These are phyloP conservation scores for Psilocybe cyanescens DNA, from an alignment of 768 basidiomycete genomes.

Conservation along the genomic window DNA sequence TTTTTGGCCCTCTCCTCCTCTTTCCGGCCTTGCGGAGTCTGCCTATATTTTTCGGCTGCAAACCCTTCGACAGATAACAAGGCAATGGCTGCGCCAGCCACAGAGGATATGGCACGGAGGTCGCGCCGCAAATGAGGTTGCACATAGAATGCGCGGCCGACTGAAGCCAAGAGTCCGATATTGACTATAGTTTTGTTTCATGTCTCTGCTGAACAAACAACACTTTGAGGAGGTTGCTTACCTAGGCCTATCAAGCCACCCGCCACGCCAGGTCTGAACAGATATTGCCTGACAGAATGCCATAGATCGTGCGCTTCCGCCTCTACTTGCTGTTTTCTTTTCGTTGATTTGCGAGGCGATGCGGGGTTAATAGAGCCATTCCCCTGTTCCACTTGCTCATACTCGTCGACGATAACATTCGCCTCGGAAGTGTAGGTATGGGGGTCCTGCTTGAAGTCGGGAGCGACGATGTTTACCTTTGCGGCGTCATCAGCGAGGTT, in stretches of 20 bases:
- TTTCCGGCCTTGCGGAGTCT: constrained; percentile 59
- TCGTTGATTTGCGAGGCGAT: constrained; percentile 29
- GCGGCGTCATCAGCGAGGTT: constrained; percentile 46
- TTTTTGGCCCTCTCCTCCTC: constrained; percentile 60
- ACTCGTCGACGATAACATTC: background rate
- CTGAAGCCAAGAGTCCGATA: constrained; percentile 65
- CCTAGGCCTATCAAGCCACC: constrained; percentile 75
- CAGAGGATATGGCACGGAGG: constrained; percentile 52
- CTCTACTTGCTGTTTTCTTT: constrained; percentile 44
- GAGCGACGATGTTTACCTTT: constrained; percentile 61
- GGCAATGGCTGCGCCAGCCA: constrained; percentile 56
- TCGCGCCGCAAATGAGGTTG: constrained; percentile 64
- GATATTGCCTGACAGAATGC: constrained; percentile 51
- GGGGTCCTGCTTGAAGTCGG: constrained; percentile 51
- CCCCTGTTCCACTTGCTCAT: background rate
- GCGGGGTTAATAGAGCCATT: background rate
- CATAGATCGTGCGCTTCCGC: constrained; percentile 58
- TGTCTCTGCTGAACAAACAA: background rate
- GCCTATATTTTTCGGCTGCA: constrained; percentile 59
- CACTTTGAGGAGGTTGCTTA: constrained; percentile 33
- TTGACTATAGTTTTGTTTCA: constrained; percentile 51
- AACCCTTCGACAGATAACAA: constrained; percentile 68
- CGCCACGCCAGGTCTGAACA: constrained; percentile 70
- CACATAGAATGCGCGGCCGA: constrained; percentile 67
- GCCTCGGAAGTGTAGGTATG: constrained; percentile 35